Evolutionary conservation across 2,329 filamentous ascomycete genomes (phyloP).

Genomic region (Aspergillus terreus): DNA sequence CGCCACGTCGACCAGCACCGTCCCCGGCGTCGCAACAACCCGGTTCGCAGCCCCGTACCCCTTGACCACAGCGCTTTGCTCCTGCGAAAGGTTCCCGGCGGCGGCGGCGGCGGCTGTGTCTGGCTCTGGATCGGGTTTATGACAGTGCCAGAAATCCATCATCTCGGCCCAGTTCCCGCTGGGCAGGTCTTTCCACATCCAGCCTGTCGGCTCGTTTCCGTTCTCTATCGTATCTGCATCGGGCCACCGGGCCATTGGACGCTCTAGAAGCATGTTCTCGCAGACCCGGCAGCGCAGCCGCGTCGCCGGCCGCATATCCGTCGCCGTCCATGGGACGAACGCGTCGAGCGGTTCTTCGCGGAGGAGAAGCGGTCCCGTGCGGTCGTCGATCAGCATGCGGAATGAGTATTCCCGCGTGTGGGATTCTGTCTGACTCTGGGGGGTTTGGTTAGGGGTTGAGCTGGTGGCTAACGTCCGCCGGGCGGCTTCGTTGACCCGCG

Average conservation of each 20-base stretch:
- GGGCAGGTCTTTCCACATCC: constrained; percentile 83
- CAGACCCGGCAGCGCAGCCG: constrained; percentile 39
- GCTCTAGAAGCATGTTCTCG: constrained; percentile 25
- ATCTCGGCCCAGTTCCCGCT: constrained; percentile 99
- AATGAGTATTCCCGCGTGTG: constrained; percentile 49
- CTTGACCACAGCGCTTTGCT: constrained; percentile 54
- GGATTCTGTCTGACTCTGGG: not conserved
- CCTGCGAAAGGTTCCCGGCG: constrained; percentile 32
- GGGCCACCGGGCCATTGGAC: not conserved
- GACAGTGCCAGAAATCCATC: constrained; percentile 99
- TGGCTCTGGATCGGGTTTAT: constrained; percentile 78
- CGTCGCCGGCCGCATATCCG: constrained; percentile 31
- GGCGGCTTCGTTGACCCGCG: constrained; percentile 28
- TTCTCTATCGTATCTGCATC: not conserved
- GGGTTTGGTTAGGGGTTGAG: not conserved
- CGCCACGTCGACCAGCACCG: constrained; percentile 77
- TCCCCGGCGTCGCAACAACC: constrained; percentile 61
- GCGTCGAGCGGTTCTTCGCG: constrained; percentile 27
- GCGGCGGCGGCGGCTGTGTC: constrained; percentile 45
- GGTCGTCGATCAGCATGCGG: constrained; percentile 48
- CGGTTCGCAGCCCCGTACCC: constrained; percentile 81
- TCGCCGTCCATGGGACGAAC: constrained; percentile 38
- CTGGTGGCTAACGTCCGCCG: constrained; percentile 16
- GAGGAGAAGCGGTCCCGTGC: constrained; percentile 12
- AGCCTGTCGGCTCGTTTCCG: constrained; percentile 27